phyloP scores from a whole-genome alignment of 495 filamentous ascomycete genomes.

The Sabuloglossum arenarium region DNA sequence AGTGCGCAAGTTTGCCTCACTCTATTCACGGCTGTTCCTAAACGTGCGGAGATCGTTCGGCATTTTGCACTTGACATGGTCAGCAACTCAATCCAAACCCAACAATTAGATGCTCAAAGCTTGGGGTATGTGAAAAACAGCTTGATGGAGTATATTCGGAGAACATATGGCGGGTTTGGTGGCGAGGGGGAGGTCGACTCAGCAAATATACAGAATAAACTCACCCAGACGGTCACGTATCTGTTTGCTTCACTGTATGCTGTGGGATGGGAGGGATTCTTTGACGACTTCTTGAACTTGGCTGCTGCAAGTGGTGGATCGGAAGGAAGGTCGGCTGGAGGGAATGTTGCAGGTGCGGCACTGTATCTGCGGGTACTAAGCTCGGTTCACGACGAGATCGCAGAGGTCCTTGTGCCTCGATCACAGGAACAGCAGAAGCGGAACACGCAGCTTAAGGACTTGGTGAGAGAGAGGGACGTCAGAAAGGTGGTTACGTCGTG shows the following conservation, averaged over 20 bases:
- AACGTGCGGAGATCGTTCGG: conserved; percentile 60
- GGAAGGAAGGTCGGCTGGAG: conserved; percentile 22
- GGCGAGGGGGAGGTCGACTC: conserved; percentile 37
- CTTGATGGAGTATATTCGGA: conserved; percentile 53
- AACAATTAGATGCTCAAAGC: conserved; percentile 43
- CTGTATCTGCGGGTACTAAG: conserved; percentile 75
- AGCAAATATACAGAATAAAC: conserved; percentile 77
- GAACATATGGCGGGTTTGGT: conserved; percentile 40
- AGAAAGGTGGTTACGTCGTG: conserved; percentile 68
- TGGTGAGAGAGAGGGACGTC: conserved; percentile 66
- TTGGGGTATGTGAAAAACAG: conserved; percentile 51
- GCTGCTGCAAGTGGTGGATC: conserved; percentile 29
- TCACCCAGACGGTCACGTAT: conserved; percentile 82
- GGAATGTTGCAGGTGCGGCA: conserved; percentile 50
- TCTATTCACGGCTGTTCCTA: conserved; percentile 70
- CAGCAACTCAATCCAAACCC: conserved; percentile 67
- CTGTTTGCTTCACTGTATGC: conserved; percentile 75
- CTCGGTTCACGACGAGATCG: conserved; percentile 92
- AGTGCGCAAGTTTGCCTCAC: conserved; percentile 73
- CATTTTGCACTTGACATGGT: conserved; percentile 76
- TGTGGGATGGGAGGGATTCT: conserved; percentile 64
- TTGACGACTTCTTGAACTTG: conserved; percentile 65
- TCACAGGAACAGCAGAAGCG: conserved; percentile 52
- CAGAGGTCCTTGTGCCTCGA: conserved; percentile 66
- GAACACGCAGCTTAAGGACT: conserved; percentile 71